phyloP scores from a whole-genome alignment of 495 filamentous ascomycete species.

The Penicillium herquei region DNA sequence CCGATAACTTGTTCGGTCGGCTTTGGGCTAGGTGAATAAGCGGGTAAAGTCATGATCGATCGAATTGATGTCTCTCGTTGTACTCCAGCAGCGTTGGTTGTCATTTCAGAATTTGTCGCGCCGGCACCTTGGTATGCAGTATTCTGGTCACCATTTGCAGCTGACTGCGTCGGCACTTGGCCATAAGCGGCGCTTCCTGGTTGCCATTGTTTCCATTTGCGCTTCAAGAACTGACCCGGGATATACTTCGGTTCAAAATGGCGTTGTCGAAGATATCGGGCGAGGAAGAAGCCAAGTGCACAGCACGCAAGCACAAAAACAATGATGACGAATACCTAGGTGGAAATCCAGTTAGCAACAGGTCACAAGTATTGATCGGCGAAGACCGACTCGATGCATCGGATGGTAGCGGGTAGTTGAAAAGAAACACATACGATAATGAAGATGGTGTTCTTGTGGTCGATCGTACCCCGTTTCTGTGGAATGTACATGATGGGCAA shows the following conservation, averaged over 20 bases:
- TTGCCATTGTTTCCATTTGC: conserved; percentile 59
- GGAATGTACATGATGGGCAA: conserved; percentile 29
- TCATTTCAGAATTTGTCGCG: conserved; percentile 29
- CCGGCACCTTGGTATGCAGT: conserved; percentile 26
- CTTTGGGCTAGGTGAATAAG: conserved; percentile 68
- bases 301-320: conserved; percentile 39
- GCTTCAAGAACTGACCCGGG: conserved; percentile 57
- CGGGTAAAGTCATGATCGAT: conserved; percentile 87
- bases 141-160: conserved; percentile 16
- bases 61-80: conserved; percentile 84
- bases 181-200: conserved; percentile 41
- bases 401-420: conserved; percentile 8
- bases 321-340: conserved; percentile 28
- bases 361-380: too few relatives aligned
- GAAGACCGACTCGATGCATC: background rate
- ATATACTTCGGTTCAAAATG: conserved; percentile 56
- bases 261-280: conserved; percentile 48
- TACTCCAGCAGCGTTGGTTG: conserved; percentile 42
- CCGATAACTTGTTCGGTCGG: conserved; percentile 83
- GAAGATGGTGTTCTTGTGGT: conserved; percentile 23
- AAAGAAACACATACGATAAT: conserved; percentile 24
- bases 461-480: conserved; percentile 16
- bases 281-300: conserved; percentile 43
- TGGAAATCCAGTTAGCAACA: background rate
- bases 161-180: conserved; percentile 31